Base-by-base conservation (phyloP, 2,329 filamentous ascomycete genomes). In the Arthrinium phaeospermum region DNA sequence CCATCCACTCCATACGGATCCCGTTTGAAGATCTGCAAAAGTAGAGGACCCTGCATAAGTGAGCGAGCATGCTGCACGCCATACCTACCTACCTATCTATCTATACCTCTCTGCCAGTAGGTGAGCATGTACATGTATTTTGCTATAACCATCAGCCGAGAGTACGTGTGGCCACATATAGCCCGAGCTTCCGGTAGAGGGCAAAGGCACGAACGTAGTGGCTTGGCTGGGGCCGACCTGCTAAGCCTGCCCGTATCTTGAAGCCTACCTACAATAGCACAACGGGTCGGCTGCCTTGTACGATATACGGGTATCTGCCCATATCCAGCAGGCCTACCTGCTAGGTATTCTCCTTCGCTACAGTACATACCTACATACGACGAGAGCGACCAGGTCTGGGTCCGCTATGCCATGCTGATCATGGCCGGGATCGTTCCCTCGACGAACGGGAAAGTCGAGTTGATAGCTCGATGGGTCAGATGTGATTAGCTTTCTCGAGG, bases 401-500 rank as follows among this genome's bases (percentile, higher is more conserved):
- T 41, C 57, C 34, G 53, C 57, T 30, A 64, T 64, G 34, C 10
- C 10, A 41, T 64, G 57, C 57, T 64, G 57, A 64, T 64, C 57
- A 64, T 64, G 30, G 22, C 57, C 57, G 24, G 30, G 30, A 64
- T 64, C 22, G 34, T 22, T 64, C 34, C 34, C 14, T 41, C 34
- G 34, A 24, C 57, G 41, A 64, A 41, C 34, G 57, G 10, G 57
- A 41, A 41, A 19, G 57, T 64, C 34, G 57, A 41, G 34, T 41
- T 64, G 34, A 64, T 64, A 64, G 57, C 57, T 64, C 22, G 57
- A 64, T 64, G 22, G 57, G 57, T 64, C 57, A 64, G 30, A 64
- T 64, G 57, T 64, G 57, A 64, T 64, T 64, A 64, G 34, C 57
- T 64, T 64, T 64, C 57, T 37, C 57, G 67, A 68, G 67, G 67